Conservation (phyloP, 331 rosid genomes). For the Acacia concinna region DNA sequence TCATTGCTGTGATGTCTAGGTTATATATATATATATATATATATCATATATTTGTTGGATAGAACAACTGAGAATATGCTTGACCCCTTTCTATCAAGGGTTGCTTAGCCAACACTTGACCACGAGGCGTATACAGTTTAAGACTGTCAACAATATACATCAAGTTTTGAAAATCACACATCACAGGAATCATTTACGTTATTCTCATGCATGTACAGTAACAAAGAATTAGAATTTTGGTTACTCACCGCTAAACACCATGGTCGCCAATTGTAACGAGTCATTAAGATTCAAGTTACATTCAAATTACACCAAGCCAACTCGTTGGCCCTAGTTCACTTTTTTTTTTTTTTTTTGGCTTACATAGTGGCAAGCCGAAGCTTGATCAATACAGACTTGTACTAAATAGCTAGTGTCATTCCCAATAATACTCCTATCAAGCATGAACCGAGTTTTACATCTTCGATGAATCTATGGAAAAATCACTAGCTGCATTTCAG, state of each 20-base stretch:
- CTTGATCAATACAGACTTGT: too few species aligned
- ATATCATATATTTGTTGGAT: constrained; percentile 16
- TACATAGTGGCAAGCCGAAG: too few species aligned
- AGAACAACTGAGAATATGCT: constrained; percentile 18
- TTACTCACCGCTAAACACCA: neutral
- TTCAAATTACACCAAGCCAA: too few species aligned
- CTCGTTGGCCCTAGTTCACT: too few species aligned
- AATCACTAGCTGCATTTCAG: too few species aligned
- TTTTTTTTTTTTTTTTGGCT: too few species aligned
- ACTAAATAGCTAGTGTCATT: too few species aligned
- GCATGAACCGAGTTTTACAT: too few species aligned
- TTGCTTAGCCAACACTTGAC: neutral
- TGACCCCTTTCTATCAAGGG: constrained; percentile 12
- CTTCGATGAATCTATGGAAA: too few species aligned
- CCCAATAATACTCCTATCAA: too few species aligned
- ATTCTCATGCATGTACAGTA: too few species aligned
- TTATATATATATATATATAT: constrained; percentile 7
- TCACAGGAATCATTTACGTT: neutral
- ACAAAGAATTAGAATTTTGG: neutral
- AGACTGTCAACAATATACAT: neutral
- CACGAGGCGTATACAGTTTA: neutral
- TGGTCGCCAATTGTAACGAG: neutral
- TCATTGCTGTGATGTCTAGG: neutral
- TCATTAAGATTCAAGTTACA: neutral
- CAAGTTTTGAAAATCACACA: neutral